Evolutionary conservation across 495 filamentous ascomycete genomes (phyloP).

Genomic region (Beverwykella pulmonaria): DNA sequence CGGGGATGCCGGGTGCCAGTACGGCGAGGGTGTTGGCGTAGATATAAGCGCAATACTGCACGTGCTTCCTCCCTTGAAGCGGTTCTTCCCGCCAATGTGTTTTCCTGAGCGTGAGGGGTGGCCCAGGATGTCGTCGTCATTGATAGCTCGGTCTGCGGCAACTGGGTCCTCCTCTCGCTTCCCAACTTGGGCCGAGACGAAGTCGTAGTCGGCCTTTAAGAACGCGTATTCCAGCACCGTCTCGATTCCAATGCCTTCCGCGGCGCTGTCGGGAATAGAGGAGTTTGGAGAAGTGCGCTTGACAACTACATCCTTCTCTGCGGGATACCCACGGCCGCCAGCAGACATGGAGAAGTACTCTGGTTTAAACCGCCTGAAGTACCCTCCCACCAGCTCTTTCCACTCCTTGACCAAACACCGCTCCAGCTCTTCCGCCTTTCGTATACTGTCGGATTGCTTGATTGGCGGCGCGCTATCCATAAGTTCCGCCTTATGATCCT

Average conservation of each 20-base stretch:
- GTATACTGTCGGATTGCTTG: slow-evolving; percentile 43
- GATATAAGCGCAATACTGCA: slow-evolving; percentile 87
- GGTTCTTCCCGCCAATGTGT: slow-evolving; percentile 65
- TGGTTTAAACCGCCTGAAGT: slow-evolving; percentile 87
- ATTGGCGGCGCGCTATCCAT: slow-evolving; percentile 23
- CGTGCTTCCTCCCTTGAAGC: slow-evolving; percentile 90
- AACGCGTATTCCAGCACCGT: slow-evolving; percentile 85
- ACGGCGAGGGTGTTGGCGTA: slow-evolving; percentile 85
- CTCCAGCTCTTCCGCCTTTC: slow-evolving; percentile 64
- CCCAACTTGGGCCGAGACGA: slow-evolving; percentile 79
- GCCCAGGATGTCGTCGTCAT: slow-evolving; percentile 77
- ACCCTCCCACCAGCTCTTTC: slow-evolving; percentile 84
- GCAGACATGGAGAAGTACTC: slow-evolving; percentile 56
- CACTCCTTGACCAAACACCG: slow-evolving; percentile 71
- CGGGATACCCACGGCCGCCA: slow-evolving; percentile 41
- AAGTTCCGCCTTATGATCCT: slow-evolving; percentile 38
- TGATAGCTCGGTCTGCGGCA: slow-evolving; percentile 71
- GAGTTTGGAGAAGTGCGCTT: slow-evolving; percentile 34
- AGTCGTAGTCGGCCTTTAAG: slow-evolving; percentile 87
- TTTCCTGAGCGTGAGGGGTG: slow-evolving; percentile 52
- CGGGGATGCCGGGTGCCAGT: slow-evolving; percentile 87
- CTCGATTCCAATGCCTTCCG: slow-evolving; percentile 53
- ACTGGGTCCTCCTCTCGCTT: slow-evolving; percentile 71
- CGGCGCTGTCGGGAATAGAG: slow-evolving; percentile 33
- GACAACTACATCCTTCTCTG: slow-evolving; percentile 33